These are phyloP conservation scores for Gossypium turneri DNA, from an alignment of 345 rosid species.

Conservation along the genomic window DNA sequence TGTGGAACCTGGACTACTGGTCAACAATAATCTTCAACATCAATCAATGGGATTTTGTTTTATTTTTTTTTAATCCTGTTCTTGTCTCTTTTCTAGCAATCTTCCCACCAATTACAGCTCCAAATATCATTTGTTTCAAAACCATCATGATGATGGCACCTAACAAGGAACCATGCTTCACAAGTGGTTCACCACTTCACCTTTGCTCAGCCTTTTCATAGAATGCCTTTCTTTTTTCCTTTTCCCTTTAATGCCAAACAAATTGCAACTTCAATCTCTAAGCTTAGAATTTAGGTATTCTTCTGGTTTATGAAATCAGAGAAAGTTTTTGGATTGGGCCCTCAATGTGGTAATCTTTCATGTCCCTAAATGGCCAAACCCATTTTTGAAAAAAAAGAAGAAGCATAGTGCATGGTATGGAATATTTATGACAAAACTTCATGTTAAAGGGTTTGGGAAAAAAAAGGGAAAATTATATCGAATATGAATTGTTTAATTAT, in stretches of 20 bases:
- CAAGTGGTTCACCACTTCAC: slow-evolving; percentile 15
- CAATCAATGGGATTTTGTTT: background rate
- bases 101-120: slow-evolving; percentile 4
- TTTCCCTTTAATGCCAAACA: background rate
- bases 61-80: background rate
- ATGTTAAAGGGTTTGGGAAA: no score
- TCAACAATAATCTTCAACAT: slow-evolving; percentile 5
- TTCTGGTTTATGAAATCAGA: background rate
- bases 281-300: background rate
- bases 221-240: background rate
- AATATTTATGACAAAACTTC: no score
- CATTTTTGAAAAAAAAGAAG: no score
- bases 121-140: background rate
- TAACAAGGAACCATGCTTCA: slow-evolving; percentile 25
- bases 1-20: background rate
- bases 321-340: background rate
- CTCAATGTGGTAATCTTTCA: background rate
- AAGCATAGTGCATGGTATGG: no score
- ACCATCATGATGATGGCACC: slow-evolving; percentile 26
- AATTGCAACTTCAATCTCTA: background rate
- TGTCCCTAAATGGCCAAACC: no score
- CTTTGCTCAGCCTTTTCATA: background rate
- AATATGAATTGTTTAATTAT: background rate
- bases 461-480: no score
- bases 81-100: background rate